These are phyloP conservation scores for Luffa acutangula DNA, from an alignment of 306 rosid genomes.

Conservation along the genomic window DNA sequence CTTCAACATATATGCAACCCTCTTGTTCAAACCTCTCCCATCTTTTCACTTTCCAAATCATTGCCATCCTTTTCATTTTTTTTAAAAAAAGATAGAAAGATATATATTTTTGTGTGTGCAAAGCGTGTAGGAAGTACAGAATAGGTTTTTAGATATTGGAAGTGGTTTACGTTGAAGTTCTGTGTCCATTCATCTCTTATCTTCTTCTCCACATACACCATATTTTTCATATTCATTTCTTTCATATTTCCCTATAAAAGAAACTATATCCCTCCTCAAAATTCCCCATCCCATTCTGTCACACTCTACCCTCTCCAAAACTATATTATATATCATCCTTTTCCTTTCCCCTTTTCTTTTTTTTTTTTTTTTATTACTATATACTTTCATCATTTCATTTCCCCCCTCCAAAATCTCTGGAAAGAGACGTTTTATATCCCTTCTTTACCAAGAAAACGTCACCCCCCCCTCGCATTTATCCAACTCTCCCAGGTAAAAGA, in stretches of 20 bases:
- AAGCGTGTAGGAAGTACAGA: not conserved
- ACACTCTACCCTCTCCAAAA: not conserved
- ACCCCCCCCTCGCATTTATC: not conserved
- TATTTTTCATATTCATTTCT: not conserved
- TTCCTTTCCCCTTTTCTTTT: no score
- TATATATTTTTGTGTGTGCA: not conserved
- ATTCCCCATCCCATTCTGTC: not conserved
- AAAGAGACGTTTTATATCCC: not conserved
- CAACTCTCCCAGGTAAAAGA: not conserved
- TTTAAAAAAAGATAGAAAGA: no score
- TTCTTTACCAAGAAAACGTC: not conserved
- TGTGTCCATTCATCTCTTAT: not conserved
- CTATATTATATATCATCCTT: not conserved
- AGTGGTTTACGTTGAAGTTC: not conserved
- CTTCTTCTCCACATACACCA: not conserved
- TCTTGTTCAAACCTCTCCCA: no score
- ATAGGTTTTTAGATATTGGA: not conserved
- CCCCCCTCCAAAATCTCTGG: not conserved
- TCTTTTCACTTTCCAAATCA: no score
- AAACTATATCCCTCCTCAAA: not conserved
- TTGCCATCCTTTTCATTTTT: no score
- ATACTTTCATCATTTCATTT: not conserved
- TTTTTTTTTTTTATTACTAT: not conserved
- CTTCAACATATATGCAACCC: conserved; percentile 20
- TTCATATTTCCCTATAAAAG: not conserved